Evolutionary conservation across 1,284 basidiomycete species (phyloP), one percentile per base, ranked within the genome.

Genomic region (Trichosporon sp.): DNA sequence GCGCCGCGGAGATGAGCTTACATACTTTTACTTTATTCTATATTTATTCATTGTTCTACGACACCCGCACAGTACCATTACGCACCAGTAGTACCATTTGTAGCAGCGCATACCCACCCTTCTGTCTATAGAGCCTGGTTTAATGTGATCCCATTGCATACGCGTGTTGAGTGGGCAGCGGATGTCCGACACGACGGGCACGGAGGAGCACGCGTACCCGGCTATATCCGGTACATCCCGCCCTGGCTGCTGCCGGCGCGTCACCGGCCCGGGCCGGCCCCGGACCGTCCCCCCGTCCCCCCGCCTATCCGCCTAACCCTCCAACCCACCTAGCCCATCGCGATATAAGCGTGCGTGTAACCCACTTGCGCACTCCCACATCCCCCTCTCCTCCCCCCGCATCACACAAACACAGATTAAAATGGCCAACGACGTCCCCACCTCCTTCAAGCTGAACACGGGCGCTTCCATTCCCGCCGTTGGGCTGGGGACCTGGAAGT

Each of bases 401-500:
- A 35, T 21, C 35, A 14, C 59, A 63, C 59, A n/a, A 16, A 63
- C 31, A 11, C 31, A 21, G 35, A 37, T 7, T 37, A 37, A 1
- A 37, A 35, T 37, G 10, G 2, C 32, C 31, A 37, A 66, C 31
- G 37, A 68, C 16, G 48, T 68, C 32, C 70, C 70, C 16, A 68
- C 70, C 61, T 48, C 64, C 14, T 71, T 71, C 67, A 71, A 68
- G 38, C 70, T 71, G 51, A 92, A 91, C 86, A 89, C 87, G 77
- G 91, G 90, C 64, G 77, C 81, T 16, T 85, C 87, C 64, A 92
- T 93, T 76, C 91, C 91, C 69, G 86, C 87, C 19, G 81, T 92
- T 73, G 92, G 91, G 26, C 88, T 94, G 64, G 92, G 91, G 19
- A 93, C 92, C 14, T 94, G 91, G 92, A 89, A 92, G 81, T 90